Conservation (phyloP, 345 rosid genomes). For the Linum usitatissimum region DNA sequence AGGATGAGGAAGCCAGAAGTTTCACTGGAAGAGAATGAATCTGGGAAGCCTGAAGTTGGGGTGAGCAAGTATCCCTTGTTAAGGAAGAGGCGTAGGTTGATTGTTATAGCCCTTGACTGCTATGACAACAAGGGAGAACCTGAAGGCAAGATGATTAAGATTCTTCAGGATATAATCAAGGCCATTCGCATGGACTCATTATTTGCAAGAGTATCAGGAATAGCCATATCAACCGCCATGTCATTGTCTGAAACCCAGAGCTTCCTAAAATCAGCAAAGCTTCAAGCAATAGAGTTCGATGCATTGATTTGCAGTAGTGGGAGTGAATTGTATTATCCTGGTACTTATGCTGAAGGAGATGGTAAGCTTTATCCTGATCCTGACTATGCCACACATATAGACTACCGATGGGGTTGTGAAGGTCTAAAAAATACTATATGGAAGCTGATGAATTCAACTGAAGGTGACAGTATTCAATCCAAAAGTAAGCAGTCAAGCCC, state of each 20-base stretch:
- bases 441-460: constrained; percentile 63
- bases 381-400: constrained; percentile 79
- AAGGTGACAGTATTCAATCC: constrained; percentile 32
- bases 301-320: constrained; percentile 91
- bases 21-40: constrained; percentile 32
- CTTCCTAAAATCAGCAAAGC: constrained; percentile 51
- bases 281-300: constrained; percentile 70
- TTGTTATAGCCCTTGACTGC: constrained; percentile 73
- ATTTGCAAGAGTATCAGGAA: constrained; percentile 51
- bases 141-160: constrained; percentile 46
- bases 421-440: constrained; percentile 85
- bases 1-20: constrained; percentile 50
- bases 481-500: constrained; percentile 26
- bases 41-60: constrained; percentile 37
- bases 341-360: constrained; percentile 41
- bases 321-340: constrained; percentile 83
- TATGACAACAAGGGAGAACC: constrained; percentile 54
- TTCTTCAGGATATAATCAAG: constrained; percentile 53
- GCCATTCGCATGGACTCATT: constrained; percentile 53
- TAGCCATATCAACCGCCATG: constrained; percentile 81
- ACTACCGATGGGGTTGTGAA: constrained; percentile 80
- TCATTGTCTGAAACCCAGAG: constrained; percentile 45
- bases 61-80: constrained; percentile 60
- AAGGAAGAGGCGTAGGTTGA: constrained; percentile 59
- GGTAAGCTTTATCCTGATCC: constrained; percentile 74